Percentiles rank a stretch among this genome's conserved stretches.
Conservation (phyloP, 1,284 basidiomycete species). For the Trametes sp. region DNA sequence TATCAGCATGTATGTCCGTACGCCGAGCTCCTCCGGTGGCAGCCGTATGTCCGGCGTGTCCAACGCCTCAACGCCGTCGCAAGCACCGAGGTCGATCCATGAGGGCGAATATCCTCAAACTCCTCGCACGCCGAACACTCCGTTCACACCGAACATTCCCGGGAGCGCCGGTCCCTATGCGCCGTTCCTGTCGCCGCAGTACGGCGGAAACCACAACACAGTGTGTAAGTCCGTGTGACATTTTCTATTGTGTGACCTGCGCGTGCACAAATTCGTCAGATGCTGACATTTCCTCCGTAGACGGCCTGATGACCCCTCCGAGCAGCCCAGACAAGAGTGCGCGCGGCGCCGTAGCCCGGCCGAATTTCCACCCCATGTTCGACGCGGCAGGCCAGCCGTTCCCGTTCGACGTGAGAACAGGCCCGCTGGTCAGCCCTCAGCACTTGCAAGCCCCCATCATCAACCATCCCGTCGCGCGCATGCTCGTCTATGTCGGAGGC, state of each 20-base stretch:
- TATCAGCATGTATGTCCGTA: conserved; percentile 24
- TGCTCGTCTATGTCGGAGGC: conserved; percentile 21
- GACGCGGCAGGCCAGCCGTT: conserved; percentile 15
- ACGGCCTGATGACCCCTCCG: conserved; percentile 40
- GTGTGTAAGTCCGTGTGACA: conserved; percentile 28
- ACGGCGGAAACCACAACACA: conserved; percentile 11
- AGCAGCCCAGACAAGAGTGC: conserved; percentile 31
- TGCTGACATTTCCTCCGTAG: conserved; percentile 23
- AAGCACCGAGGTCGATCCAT: conserved; percentile 20
- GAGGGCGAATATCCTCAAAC: conserved; percentile 17
- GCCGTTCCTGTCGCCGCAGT: conserved; percentile 13
- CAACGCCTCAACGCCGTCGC: conserved; percentile 22
- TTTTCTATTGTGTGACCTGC: conserved; percentile 26
- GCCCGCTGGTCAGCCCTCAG: conserved; percentile 17
- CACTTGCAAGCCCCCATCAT: conserved; percentile 8
- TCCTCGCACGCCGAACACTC: conserved; percentile 14
- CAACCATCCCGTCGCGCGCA: conserved; percentile 20
- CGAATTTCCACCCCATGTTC: conserved; percentile 30
- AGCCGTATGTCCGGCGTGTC: conserved; percentile 16
- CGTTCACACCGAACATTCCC: conserved; percentile 13
- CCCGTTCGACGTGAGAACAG: conserved; percentile 24
- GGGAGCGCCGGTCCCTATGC: conserved; percentile 9
- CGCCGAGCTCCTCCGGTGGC: conserved; percentile 21
- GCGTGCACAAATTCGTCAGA: not conserved
- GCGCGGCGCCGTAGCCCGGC: conserved; percentile 12